Percentiles rank a stretch among this genome's conserved stretches.
These are phyloP conservation scores for Neofusicoccum ribis DNA, from an alignment of 2,329 filamentous ascomycete species.

Conservation along the genomic window DNA sequence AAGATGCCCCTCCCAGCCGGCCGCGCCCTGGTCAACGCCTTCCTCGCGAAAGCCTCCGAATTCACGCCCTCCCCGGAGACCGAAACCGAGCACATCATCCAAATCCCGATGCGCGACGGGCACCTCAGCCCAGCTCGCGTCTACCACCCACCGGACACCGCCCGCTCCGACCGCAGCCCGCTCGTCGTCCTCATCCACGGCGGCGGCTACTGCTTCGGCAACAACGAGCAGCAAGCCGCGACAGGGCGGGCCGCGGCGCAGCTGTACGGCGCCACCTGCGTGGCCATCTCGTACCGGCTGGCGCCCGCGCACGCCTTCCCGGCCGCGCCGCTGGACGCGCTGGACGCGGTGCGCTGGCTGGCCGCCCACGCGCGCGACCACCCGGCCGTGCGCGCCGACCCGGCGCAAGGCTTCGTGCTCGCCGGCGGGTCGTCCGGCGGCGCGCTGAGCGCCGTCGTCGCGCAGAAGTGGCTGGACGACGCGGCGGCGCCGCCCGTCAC, in stretches of 20 bases:
- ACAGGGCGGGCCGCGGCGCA: not conserved
- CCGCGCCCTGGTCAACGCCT: not conserved
- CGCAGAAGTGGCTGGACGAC: not conserved
- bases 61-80: not conserved
- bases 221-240: not conserved
- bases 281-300: conserved; percentile 38
- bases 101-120: conserved; percentile 12
- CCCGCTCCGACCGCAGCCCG: not conserved
- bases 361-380: not conserved
- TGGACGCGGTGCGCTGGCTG: conserved; percentile 37
- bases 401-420: not conserved
- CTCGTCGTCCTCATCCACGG: conserved; percentile 10
- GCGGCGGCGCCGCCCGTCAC: not conserved
- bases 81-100: conserved; percentile 6
- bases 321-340: conserved; percentile 34
- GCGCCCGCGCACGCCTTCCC: conserved; percentile 40
- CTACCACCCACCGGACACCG: not conserved
- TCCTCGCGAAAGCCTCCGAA: not conserved
- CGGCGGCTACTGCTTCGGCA: conserved; percentile 12
- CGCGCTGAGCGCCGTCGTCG: not conserved
- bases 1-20: not conserved
- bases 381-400: not conserved
- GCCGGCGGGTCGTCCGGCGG: conserved; percentile 1
- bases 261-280: conserved; percentile 23
- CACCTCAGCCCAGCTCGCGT: not conserved